A percentile compares a stretch with the other conserved stretches of the same genome.
phyloP scores from a whole-genome alignment of 768 basidiomycete species.

The Leccinellum albellum region DNA sequence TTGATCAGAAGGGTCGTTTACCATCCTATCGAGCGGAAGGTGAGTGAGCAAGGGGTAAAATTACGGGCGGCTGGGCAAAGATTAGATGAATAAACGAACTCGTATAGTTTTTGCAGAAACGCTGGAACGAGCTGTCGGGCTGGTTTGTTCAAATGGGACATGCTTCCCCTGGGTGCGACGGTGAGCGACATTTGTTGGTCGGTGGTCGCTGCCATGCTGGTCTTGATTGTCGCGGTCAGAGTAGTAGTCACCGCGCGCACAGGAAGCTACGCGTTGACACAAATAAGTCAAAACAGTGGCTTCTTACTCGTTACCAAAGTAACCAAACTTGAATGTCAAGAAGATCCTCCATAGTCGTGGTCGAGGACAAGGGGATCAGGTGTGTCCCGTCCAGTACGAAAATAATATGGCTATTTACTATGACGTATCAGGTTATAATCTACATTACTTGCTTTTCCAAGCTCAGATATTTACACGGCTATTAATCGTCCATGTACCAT shows the following conservation, averaged over 20 bases:
- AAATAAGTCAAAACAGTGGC: not conserved
- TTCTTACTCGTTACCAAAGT: too few species aligned
- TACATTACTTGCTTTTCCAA: too few species aligned
- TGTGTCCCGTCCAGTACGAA: too few species aligned
- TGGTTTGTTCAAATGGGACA: conserved; percentile 36
- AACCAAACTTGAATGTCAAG: too few species aligned
- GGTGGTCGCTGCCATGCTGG: conserved; percentile 37
- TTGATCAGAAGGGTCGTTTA: conserved; percentile 78
- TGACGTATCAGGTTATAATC: too few species aligned
- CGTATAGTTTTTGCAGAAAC: conserved; percentile 90
- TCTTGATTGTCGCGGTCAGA: conserved; percentile 3
- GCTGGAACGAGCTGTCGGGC: conserved; percentile 62
- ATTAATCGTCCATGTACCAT: too few species aligned
- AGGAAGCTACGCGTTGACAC: not conserved
- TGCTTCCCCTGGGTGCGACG: conserved; percentile 38
- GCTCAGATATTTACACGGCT: too few species aligned
- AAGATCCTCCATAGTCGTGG: too few species aligned
- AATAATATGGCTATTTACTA: too few species aligned
- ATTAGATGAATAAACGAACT: conserved; percentile 24
- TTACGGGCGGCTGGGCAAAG: conserved; percentile 6
- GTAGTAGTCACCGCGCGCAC: not conserved
- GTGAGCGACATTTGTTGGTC: conserved; percentile 60
- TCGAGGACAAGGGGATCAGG: too few species aligned
- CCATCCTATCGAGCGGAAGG: conserved; percentile 59
- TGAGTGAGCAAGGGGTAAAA: conserved; percentile 8